Conservation (phyloP, 352 stramenopile species). For the Phytopythium aichiense region DNA sequence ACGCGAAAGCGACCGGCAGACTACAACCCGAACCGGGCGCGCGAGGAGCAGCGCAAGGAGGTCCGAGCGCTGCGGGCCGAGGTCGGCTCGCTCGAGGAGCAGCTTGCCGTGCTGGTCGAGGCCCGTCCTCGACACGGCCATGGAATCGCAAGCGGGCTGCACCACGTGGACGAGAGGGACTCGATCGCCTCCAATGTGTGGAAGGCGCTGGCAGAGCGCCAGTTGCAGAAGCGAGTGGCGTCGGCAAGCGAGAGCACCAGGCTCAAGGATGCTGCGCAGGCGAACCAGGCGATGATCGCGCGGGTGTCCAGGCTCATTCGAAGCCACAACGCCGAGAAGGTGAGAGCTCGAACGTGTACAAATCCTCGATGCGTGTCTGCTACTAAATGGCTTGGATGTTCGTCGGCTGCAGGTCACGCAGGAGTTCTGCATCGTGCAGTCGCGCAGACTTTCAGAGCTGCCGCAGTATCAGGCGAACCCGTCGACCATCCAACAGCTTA, state of each 20-base stretch:
- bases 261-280: slow-evolving; percentile 10
- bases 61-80: slow-evolving; percentile 7
- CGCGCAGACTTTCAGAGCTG: not conserved
- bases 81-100: slow-evolving; percentile 8
- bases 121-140: not conserved
- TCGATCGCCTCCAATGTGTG: slow-evolving; percentile 3
- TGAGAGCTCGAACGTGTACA: not conserved
- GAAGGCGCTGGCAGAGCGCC: slow-evolving; percentile 13
- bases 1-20: too few relatives aligned
- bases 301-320: slow-evolving; percentile 8
- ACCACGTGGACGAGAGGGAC: too few relatives aligned
- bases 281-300: not conserved
- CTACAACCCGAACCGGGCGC: slow-evolving; percentile 14
- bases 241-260: slow-evolving; percentile 8
- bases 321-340: slow-evolving; percentile 2
- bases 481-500: not conserved
- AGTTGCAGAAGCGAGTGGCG: slow-evolving; percentile 12
- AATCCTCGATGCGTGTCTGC: too few relatives aligned
- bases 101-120: not conserved
- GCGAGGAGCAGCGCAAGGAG: slow-evolving; percentile 21
- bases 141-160: not conserved
- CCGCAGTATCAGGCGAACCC: not conserved
- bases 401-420: not conserved
- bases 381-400: not conserved
- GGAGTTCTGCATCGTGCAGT: not conserved